A percentile compares a stretch with the other conserved stretches of the same genome.
Evolutionary conservation across 2,329 filamentous ascomycete species (phyloP).

Genomic region (Cladosporium colombiae): DNA sequence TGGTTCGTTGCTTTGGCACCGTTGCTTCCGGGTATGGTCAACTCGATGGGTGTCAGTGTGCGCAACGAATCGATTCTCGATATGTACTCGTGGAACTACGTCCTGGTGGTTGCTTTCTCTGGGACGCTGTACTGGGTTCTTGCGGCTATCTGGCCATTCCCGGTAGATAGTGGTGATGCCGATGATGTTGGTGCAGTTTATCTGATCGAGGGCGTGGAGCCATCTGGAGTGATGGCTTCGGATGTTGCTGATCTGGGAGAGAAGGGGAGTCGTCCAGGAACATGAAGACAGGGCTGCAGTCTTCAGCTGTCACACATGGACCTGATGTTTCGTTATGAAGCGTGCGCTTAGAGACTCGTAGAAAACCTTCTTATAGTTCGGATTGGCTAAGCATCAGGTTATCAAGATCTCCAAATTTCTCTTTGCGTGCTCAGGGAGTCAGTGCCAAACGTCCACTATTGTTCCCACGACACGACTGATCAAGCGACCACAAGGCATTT

Average conservation of each 20-base stretch:
- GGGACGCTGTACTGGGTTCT: constrained; percentile 15
- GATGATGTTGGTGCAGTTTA: constrained; percentile 16
- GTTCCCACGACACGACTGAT: background rate
- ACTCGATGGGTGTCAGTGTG: constrained; percentile 38
- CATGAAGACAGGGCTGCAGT: background rate
- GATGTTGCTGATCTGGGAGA: background rate
- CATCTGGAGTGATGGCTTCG: background rate
- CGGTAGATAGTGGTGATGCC: constrained; percentile 3
- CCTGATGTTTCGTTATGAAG: background rate
- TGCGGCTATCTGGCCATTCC: background rate
- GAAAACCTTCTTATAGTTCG: too few relatives aligned
- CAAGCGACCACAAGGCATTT: background rate
- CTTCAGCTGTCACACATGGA: background rate
- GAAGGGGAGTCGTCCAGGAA: background rate
- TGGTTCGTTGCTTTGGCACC: constrained; percentile 59
- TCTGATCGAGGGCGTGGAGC: constrained; percentile 12
- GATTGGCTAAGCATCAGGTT: background rate
- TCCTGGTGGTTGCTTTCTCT: constrained; percentile 16
- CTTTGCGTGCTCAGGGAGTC: background rate
- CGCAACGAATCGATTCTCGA: constrained; percentile 1
- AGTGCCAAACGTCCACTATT: background rate
- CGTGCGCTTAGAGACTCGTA: background rate
- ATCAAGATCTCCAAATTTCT: background rate
- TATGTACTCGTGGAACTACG: constrained; percentile 21
- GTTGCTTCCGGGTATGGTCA: constrained; percentile 56